Conservation (phyloP, 306 rosid genomes). For the Dicorynia guianensis region DNA sequence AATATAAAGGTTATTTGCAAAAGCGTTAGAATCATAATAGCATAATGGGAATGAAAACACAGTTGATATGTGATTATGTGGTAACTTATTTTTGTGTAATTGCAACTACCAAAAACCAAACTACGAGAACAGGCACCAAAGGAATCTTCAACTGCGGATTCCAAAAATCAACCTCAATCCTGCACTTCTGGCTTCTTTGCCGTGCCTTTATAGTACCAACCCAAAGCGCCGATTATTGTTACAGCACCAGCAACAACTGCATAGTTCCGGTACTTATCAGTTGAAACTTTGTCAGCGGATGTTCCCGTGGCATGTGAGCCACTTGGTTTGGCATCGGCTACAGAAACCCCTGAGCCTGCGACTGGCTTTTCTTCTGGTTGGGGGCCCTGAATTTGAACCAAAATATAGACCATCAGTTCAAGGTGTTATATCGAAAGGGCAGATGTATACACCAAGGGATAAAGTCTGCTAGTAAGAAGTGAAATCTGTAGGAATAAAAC, state of each 20-base stretch:
- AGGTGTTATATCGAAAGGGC: neutral
- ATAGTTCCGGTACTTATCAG: conserved; percentile 84
- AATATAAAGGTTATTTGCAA: conserved; percentile 23
- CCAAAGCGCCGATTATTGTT: conserved; percentile 66
- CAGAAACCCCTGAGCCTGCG: conserved; percentile 62
- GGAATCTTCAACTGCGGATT: conserved; percentile 35
- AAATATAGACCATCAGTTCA: neutral
- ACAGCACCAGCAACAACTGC: conserved; percentile 84
- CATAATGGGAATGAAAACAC: conserved; percentile 26
- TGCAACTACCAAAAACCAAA: conserved; percentile 34
- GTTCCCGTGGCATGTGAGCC: conserved; percentile 56
- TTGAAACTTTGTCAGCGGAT: conserved; percentile 70
- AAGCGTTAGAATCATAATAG: conserved; percentile 14
- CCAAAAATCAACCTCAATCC: conserved; percentile 61
- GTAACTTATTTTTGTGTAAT: conserved; percentile 45
- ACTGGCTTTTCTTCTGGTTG: conserved; percentile 66
- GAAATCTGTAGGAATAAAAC: neutral
- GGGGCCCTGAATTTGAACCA: conserved; percentile 68
- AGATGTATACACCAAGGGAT: neutral
- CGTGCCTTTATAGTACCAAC: conserved; percentile 85
- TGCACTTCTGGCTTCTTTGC: conserved; percentile 89
- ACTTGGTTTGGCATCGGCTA: conserved; percentile 65
- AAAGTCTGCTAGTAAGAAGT: neutral
- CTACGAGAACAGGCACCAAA: conserved; percentile 31
- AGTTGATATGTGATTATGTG: conserved; percentile 34